Evolutionary conservation across 768 basidiomycete genomes (phyloP).

Genomic region (Cyclocybe cylindracea): DNA sequence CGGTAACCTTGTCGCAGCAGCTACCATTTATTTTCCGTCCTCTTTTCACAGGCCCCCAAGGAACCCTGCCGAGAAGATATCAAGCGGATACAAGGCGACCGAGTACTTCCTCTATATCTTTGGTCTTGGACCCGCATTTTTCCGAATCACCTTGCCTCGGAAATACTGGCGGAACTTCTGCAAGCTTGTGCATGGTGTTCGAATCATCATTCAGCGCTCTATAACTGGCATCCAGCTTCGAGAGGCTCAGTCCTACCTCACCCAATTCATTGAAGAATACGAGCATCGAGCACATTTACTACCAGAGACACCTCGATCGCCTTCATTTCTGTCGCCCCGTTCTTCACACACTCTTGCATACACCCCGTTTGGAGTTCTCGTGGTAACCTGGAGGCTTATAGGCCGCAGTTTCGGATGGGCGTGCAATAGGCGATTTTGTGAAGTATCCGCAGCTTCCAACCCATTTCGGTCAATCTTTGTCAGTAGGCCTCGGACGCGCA

Average conservation of each 20-base stretch:
- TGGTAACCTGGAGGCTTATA: conserved; percentile 13
- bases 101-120: conserved; percentile 29
- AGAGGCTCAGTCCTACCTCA: conserved; percentile 15
- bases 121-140: conserved; percentile 26
- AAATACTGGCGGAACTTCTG: conserved; percentile 27
- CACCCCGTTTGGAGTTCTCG: too few relatives aligned
- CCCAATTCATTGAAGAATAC: conserved; percentile 26
- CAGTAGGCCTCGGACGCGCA: conserved; percentile 12
- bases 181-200: conserved; percentile 24
- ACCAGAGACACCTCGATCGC: conserved; percentile 21
- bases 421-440: conserved; percentile 25
- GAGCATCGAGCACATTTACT: conserved; percentile 37
- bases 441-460: conserved; percentile 23
- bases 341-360: conserved; percentile 30
- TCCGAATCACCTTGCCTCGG: conserved; percentile 24
- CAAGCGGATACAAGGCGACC: conserved; percentile 29
- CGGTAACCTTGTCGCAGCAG: conserved; percentile 29
- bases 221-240: conserved; percentile 16
- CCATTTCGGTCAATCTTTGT: conserved; percentile 25
- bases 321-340: conserved; percentile 35
- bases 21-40: conserved; percentile 34
- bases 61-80: conserved; percentile 40
- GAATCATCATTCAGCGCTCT: conserved; percentile 21
- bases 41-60: conserved; percentile 43
- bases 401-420: conserved; percentile 29